A percentile compares a stretch with the other conserved stretches of the same genome.
phyloP scores from a whole-genome alignment of 139 green algal genomes.

The Chlorella ohadii region DNA sequence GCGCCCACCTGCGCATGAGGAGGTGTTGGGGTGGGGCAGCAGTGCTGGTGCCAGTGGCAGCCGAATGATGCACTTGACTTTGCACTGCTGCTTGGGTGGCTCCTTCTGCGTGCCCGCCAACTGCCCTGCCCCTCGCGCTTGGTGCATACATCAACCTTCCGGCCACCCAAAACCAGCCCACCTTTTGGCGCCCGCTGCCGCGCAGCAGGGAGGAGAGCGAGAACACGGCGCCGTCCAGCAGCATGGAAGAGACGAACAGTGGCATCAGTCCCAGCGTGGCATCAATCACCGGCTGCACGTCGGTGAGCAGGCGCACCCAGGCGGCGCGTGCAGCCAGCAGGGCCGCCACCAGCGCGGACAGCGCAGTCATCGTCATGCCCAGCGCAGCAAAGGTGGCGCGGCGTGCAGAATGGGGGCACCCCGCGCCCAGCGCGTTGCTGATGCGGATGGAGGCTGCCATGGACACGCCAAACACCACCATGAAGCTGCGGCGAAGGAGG shows the following conservation, averaged over 20 bases:
- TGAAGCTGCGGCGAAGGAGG: slow-evolving; percentile 1
- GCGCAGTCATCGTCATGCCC: neutral
- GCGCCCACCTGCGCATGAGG: neutral
- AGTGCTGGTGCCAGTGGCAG: too few relatives aligned
- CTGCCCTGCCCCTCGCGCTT: too few relatives aligned
- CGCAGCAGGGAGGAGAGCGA: slow-evolving; percentile 8
- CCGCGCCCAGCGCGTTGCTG: slow-evolving; percentile 16
- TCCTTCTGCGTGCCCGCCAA: too few relatives aligned
- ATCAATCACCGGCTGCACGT: neutral
- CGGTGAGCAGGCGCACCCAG: slow-evolving; percentile 19
- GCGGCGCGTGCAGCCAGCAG: neutral
- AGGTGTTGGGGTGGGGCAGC: neutral
- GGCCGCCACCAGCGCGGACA: neutral
- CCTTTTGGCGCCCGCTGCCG: slow-evolving; percentile 9
- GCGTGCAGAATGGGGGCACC: neutral
- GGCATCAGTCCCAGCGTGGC: slow-evolving; percentile 5
- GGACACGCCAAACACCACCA: slow-evolving; percentile 15
- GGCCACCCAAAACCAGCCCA: neutral
- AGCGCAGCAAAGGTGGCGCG: slow-evolving; percentile 7
- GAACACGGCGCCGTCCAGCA: neutral
- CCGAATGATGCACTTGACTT: too few relatives aligned
- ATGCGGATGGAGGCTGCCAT: slow-evolving; percentile 8
- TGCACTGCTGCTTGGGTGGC: too few relatives aligned
- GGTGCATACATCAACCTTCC: too few relatives aligned
- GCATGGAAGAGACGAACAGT: neutral